These are phyloP conservation scores for Sporodiniella umbellata DNA, from an alignment of 371 early-diverging fungal species.

Conservation along the genomic window DNA sequence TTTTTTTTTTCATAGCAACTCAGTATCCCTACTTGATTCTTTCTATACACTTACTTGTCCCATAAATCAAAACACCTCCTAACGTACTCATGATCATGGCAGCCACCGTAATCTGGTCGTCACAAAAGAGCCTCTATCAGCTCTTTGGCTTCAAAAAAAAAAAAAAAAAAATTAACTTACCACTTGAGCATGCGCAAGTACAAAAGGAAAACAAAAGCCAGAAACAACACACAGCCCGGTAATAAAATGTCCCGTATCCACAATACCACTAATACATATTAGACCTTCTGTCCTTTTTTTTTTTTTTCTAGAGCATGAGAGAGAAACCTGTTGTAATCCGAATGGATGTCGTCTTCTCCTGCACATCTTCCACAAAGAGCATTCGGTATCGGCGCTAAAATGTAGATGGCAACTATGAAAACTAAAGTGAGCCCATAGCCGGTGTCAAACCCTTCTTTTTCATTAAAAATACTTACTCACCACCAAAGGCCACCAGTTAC, in stretches of 20 bases:
- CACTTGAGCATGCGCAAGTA: constrained; percentile 71
- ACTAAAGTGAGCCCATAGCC: background rate
- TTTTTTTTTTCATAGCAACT: constrained; percentile 11
- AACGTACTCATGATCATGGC: constrained; percentile 87
- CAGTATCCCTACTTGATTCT: too few species aligned
- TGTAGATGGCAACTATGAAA: constrained; percentile 69
- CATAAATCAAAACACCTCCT: constrained; percentile 87
- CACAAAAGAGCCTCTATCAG: background rate
- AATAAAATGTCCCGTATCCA: constrained; percentile 89
- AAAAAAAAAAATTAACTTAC: constrained; percentile 27
- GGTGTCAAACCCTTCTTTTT: background rate
- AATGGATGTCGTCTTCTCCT: constrained; percentile 71
- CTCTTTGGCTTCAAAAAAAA: background rate
- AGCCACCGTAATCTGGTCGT: constrained; percentile 57
- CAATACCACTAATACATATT: constrained; percentile 47
- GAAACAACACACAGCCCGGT: constrained; percentile 90
- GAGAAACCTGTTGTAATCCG: constrained; percentile 75
- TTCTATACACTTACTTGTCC: constrained; percentile 80
- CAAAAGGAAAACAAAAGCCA: constrained; percentile 82
- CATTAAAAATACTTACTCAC: constrained; percentile 50
- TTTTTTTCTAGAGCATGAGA: background rate
- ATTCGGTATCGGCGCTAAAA: constrained; percentile 90
- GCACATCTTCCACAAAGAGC: constrained; percentile 75
- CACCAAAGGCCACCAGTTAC: constrained; percentile 92
- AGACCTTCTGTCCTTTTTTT: background rate